Evolutionary conservation across 371 early-diverging fungal genomes (phyloP).

Genomic region (Apophysomyces trapeziformis): DNA sequence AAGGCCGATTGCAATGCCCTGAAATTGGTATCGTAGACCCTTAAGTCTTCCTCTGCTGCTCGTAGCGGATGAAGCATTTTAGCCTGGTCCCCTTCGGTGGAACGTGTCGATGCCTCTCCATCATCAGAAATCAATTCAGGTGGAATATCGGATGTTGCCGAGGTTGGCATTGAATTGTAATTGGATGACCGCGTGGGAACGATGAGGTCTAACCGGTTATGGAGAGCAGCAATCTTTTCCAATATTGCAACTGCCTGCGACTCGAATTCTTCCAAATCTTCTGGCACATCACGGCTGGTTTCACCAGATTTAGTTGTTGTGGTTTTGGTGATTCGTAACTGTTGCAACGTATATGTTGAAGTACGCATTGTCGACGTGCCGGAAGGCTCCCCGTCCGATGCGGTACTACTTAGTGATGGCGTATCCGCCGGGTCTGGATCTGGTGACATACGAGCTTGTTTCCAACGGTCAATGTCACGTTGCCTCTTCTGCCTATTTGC

Average conservation of each 20-base stretch:
- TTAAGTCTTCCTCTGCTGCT: conserved; percentile 44
- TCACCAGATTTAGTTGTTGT: conserved; percentile 26
- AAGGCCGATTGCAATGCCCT: conserved; percentile 39
- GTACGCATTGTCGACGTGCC: conserved; percentile 20
- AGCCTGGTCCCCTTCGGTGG: conserved; percentile 12
- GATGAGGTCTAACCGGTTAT: conserved; percentile 35
- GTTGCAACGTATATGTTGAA: conserved; percentile 41
- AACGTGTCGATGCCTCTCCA: conserved; percentile 17
- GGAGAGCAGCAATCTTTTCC: conserved; percentile 38
- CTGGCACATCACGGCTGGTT: conserved; percentile 26
- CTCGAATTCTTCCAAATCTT: conserved; percentile 35
- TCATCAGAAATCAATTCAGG: conserved; percentile 18
- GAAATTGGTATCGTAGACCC: conserved; percentile 38
- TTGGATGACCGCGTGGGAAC: conserved; percentile 39
- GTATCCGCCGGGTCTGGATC: conserved; percentile 11
- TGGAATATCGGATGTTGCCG: conserved; percentile 19
- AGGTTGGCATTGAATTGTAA: conserved; percentile 15
- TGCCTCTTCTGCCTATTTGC: conserved; percentile 8
- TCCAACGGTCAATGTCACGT: conserved; percentile 23
- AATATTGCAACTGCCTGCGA: conserved; percentile 23
- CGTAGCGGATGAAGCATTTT: conserved; percentile 43
- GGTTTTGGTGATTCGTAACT: conserved; percentile 41
- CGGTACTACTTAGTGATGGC: conserved; percentile 6
- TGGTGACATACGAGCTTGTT: conserved; percentile 10
- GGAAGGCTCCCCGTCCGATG: conserved; percentile 13